These are phyloP conservation scores for Yarrowia sp. DNA, from an alignment of 805 yeast species.

Conservation along the genomic window DNA sequence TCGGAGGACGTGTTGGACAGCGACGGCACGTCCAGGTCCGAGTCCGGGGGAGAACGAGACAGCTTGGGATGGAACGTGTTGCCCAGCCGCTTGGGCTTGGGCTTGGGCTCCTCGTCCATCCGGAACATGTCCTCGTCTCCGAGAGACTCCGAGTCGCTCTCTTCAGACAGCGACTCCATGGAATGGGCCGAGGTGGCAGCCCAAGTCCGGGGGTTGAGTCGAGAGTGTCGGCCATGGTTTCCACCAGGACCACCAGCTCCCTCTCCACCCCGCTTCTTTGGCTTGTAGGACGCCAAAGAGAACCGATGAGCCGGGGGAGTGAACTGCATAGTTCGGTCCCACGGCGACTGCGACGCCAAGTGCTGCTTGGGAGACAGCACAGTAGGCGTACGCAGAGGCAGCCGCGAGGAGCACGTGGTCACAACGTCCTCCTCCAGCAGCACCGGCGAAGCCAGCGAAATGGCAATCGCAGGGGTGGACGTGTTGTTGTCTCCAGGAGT, in stretches of 20 bases:
- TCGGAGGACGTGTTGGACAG: conserved; percentile 24
- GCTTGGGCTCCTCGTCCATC: conserved; percentile 4
- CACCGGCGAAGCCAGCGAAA: conserved; percentile 9
- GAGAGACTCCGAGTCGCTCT: conserved; percentile 14
- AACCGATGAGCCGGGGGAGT: conserved; percentile 34
- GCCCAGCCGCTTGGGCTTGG: not conserved
- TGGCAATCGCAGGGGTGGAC: conserved; percentile 21
- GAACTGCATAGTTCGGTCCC: conserved; percentile 37
- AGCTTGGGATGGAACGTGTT: not conserved
- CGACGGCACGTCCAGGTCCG: conserved; percentile 21
- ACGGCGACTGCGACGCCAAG: conserved; percentile 27
- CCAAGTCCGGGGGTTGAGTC: conserved; percentile 12
- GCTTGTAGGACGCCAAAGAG: conserved; percentile 12
- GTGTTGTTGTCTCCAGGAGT: not conserved
- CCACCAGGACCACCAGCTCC: not conserved
- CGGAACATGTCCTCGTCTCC: conserved; percentile 26
- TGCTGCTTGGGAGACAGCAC: conserved; percentile 28
- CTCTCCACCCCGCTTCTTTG: not conserved
- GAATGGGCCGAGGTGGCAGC: conserved; percentile 7
- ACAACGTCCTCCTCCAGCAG: conserved; percentile 29
- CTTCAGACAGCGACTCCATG: conserved; percentile 17
- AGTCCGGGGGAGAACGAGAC: conserved; percentile 5
- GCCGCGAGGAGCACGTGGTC: conserved; percentile 35
- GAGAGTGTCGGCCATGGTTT: not conserved
- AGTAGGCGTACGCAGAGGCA: conserved; percentile 40